Evolutionary conservation across 2,329 filamentous ascomycete genomes (phyloP), one percentile per base, ranked within the genome.

Genomic region (Pseudogymnoascus sp.): DNA sequence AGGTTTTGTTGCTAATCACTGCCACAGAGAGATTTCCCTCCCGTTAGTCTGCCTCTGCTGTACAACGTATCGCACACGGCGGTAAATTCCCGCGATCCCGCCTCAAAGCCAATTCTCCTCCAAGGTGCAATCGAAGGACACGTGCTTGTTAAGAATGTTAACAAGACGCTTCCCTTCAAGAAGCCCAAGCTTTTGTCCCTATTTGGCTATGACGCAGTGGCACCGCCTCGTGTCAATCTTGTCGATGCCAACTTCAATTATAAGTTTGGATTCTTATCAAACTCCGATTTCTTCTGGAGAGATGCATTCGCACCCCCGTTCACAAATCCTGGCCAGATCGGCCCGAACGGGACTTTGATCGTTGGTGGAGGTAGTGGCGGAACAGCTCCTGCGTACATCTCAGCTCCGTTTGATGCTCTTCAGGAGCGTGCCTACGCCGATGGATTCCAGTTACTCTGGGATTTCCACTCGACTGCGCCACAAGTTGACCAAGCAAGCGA

Each of bases 121-220:
- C 76, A 83, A n/a, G 82, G 83, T 33, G 84, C 84, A 0, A 75
- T 85, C 4, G 84, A 87, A 67, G 84, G 85, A 3, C 84, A 86
- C 62, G 85, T 88, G 11, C 73, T 91, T n/a, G 77, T 91, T 62
- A 89, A 89, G 77, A 91, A 91, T 71, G 76, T 77, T 1, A 78
- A 72, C 59, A 76, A 74, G 21, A 76, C 80, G 5, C 75, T 90
- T 0, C 87, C 87, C 0, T 75, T 89, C 5, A 78, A 79, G 62
- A 78, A 77, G 62, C 77, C 77, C 10, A 74, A 77, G 65, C 68
- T 82, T 65, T 66, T 89, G 47, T 83, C 84, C 1, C 67, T 88
- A n/a, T 86, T 83, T 68, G 82, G 85, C 25, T 88, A 87, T 70
- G 85, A 85, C 10, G 81, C 79, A 42, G 40, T 63, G n/a, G 56